Evolutionary conservation across 129 eudicot genomes (phyloP).

Genomic region (Flaveria trinervia): DNA sequence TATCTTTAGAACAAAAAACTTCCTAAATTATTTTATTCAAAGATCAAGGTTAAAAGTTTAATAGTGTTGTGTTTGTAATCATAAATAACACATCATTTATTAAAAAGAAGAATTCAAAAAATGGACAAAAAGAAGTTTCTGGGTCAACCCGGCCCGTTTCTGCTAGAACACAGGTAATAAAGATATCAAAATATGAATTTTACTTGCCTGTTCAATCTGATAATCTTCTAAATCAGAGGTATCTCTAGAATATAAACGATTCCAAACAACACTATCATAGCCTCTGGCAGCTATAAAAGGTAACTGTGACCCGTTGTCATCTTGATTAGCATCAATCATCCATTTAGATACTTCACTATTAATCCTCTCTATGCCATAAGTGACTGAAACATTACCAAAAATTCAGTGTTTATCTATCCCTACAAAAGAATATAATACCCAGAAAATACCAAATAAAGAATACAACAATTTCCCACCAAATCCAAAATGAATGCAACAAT

Average conservation of each 20-base stretch:
- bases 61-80: not conserved
- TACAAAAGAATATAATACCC: not conserved
- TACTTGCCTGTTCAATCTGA: constrained; percentile 66
- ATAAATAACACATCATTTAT: not conserved
- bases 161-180: no score
- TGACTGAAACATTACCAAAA: constrained; percentile 53
- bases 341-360: constrained; percentile 78
- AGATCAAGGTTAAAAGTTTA: not conserved
- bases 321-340: constrained; percentile 65
- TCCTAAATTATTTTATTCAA: not conserved
- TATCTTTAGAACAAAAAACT: not conserved
- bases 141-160: not conserved
- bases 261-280: constrained; percentile 98
- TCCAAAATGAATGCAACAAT: constrained; percentile 1
- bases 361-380: constrained; percentile 90
- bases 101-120: not conserved
- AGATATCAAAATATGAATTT: not conserved
- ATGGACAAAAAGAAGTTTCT: not conserved
- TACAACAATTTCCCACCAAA: not conserved
- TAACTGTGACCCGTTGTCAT: constrained; percentile 42
- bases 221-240: constrained; percentile 52
- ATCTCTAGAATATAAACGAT: constrained; percentile 93
- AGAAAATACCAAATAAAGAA: not conserved
- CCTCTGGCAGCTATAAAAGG: constrained; percentile 94
- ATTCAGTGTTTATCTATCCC: constrained; percentile 10